Percentiles rank a stretch among this genome's conserved stretches.
Conservation (phyloP, 2,329 filamentous ascomycete species). For the Triangularia setosa region DNA sequence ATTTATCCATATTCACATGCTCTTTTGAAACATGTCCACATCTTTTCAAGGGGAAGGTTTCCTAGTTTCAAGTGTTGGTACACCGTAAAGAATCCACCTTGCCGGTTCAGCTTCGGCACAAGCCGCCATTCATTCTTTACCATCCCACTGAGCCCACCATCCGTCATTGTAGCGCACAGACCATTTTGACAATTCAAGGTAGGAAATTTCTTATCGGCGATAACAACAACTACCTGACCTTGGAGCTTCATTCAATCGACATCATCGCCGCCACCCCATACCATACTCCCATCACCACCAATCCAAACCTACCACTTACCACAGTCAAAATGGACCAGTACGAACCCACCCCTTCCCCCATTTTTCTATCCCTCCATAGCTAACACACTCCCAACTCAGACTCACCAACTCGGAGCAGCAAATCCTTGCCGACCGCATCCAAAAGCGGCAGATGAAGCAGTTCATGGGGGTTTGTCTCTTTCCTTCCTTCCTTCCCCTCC, state of each 20-base stretch:
- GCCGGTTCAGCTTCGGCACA: not conserved
- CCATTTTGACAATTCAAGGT: not conserved
- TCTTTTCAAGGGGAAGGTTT: too few relatives aligned
- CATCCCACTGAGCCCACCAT: too few relatives aligned
- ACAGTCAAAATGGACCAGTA: constrained; percentile 5
- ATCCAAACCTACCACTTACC: not conserved
- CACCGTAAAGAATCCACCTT: not conserved
- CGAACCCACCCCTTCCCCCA: not conserved
- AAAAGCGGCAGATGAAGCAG: constrained; percentile 98
- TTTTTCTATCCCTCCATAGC: not conserved
- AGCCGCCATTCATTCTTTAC: not conserved
- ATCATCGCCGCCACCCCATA: not conserved
- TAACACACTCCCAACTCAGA: constrained; percentile 31
- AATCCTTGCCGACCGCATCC: constrained; percentile 90
- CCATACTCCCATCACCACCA: not conserved
- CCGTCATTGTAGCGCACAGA: constrained; percentile 1
- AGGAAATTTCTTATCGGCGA: constrained; percentile 11
- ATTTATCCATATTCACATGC: not conserved
- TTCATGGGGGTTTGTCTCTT: constrained; percentile 75
- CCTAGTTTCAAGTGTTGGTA: not conserved
- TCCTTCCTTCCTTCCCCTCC: not conserved
- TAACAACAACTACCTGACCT: not conserved
- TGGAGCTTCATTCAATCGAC: not conserved
- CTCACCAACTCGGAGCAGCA: constrained; percentile 79
- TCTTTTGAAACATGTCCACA: not conserved